Percentiles rank a stretch among this genome's conserved stretches.
Evolutionary conservation across 306 rosid species (phyloP).

Genomic region (Geum urbanum): DNA sequence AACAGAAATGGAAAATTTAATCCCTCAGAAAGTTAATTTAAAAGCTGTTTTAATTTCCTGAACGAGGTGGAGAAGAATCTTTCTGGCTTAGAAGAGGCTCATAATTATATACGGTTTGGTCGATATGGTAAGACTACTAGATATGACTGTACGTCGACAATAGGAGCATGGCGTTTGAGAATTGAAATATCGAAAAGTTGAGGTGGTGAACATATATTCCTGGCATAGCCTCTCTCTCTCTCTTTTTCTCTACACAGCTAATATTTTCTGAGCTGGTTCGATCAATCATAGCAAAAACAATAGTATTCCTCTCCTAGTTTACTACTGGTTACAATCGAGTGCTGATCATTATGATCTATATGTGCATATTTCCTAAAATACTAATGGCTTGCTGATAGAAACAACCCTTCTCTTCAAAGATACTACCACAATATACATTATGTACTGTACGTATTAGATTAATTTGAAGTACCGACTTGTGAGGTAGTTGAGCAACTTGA

Average conservation of each 20-base stretch:
- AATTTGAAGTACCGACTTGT: neutral
- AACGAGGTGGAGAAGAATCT: neutral
- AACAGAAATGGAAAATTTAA: neutral
- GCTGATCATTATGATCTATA: slow-evolving; percentile 8
- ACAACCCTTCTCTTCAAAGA: neutral
- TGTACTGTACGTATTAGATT: neutral
- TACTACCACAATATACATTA: neutral
- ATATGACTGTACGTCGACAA: neutral
- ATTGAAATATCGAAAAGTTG: neutral
- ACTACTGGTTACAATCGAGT: slow-evolving; percentile 14
- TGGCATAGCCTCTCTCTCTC: neutral
- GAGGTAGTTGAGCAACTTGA: slow-evolving; percentile 10
- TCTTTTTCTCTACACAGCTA: neutral
- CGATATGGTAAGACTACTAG: slow-evolving; percentile 1
- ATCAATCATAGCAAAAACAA: neutral
- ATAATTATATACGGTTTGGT: neutral
- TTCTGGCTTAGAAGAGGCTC: neutral
- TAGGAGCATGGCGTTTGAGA: slow-evolving; percentile 8
- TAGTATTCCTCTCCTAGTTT: neutral
- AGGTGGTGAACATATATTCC: slow-evolving; percentile 5
- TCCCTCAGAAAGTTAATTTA: neutral
- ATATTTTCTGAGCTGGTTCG: neutral
- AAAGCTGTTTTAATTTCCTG: neutral
- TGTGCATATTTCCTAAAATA: slow-evolving; percentile 8
- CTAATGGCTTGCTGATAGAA: slow-evolving; percentile 1